A percentile compares a stretch with the other conserved stretches of the same genome.
phyloP scores from a whole-genome alignment of 495 filamentous ascomycete species.

The Daldinia decipiens region DNA sequence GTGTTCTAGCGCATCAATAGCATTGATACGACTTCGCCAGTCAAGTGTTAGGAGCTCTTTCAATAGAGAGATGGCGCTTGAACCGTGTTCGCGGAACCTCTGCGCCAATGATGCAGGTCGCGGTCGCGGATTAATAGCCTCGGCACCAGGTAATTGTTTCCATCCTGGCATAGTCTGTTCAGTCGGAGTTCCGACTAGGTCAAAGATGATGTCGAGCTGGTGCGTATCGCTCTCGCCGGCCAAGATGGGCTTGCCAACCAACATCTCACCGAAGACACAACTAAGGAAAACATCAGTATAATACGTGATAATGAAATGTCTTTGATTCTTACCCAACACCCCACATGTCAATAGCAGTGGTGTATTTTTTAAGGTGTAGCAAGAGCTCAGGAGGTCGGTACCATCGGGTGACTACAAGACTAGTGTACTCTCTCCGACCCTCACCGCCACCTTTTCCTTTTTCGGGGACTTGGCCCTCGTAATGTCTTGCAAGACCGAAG shows the following conservation, averaged over 20 bases:
- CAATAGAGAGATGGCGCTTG: conserved; percentile 79
- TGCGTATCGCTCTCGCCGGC: conserved; percentile 88
- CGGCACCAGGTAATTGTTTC: conserved; percentile 80
- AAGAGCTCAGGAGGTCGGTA: conserved; percentile 95
- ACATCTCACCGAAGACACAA: conserved; percentile 99
- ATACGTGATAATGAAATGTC: neutral
- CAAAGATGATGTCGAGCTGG: conserved; percentile 91
- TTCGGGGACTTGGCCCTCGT: conserved; percentile 84
- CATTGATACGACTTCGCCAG: conserved; percentile 88
- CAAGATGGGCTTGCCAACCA: conserved; percentile 91
- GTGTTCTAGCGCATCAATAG: conserved; percentile 92
- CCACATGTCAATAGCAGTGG: conserved; percentile 97
- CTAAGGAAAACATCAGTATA: conserved; percentile 59
- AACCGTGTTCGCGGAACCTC: conserved; percentile 76
- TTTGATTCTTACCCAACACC: conserved; percentile 80
- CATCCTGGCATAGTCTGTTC: conserved; percentile 96
- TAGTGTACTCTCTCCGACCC: conserved; percentile 90
- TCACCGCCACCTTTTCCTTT: conserved; percentile 84
- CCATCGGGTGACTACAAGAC: conserved; percentile 94
- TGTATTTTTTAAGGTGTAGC: conserved; percentile 86
- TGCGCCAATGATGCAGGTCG: conserved; percentile 73
- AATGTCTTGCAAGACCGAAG: conserved; percentile 94
- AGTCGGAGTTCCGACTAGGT: conserved; percentile 89
- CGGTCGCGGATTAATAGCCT: conserved; percentile 72
- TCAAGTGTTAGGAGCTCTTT: conserved; percentile 87